A percentile compares a stretch with the other conserved stretches of the same genome.
phyloP scores from a whole-genome alignment of 345 rosid species.

The Limnanthes douglasii region DNA sequence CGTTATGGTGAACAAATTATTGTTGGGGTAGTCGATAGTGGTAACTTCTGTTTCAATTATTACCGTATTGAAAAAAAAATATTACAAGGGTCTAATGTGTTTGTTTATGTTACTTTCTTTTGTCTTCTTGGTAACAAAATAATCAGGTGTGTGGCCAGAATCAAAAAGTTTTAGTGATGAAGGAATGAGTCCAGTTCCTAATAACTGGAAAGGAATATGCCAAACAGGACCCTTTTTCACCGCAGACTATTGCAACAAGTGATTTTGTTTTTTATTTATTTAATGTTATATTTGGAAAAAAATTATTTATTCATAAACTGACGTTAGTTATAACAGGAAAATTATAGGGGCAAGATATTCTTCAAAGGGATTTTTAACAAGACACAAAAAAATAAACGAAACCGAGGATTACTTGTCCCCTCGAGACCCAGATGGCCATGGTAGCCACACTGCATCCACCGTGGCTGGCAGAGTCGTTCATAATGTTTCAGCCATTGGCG shows the following conservation, averaged over 20 bases:
- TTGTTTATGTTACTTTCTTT: not conserved
- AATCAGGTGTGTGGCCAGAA: constrained; percentile 93
- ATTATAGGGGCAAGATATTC: constrained; percentile 76
- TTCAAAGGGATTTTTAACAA: constrained; percentile 28
- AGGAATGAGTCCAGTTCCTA: constrained; percentile 68
- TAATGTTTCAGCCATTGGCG: constrained; percentile 34
- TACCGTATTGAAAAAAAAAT: constrained; percentile 8
- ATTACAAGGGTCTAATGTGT: no score
- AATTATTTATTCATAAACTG: no score
- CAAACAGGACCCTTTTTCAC: constrained; percentile 48
- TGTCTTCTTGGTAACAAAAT: no score
- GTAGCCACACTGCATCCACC: constrained; percentile 73
- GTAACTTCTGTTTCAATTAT: constrained; percentile 38
- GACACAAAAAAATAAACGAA: constrained; percentile 29
- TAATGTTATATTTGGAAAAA: no score
- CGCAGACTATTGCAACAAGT: constrained; percentile 71
- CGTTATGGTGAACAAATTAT: constrained; percentile 50
- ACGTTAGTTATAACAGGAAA: no score
- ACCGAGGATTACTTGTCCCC: constrained; percentile 58
- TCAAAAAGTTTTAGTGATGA: constrained; percentile 60
- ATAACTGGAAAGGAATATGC: constrained; percentile 87
- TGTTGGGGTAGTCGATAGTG: constrained; percentile 71
- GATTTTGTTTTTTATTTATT: no score
- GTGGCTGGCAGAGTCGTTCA: constrained; percentile 38
- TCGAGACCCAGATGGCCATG: constrained; percentile 76